Conservation (phyloP, 768 basidiomycete species). For the Psilocybe tampanensis region DNA sequence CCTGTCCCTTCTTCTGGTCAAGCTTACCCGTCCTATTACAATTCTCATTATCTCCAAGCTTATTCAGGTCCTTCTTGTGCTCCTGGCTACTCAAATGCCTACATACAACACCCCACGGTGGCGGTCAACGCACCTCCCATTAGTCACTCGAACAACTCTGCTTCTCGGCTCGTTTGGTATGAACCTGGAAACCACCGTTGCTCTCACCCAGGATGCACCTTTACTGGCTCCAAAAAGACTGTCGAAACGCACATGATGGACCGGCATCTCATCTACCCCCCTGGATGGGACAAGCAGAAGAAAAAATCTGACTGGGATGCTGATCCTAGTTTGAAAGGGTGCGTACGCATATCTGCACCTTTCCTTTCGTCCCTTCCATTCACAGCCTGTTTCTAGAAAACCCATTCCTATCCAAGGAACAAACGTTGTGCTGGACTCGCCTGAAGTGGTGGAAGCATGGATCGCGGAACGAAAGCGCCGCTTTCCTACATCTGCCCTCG, state of each 20-base stretch:
- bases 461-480: constrained; percentile 84
- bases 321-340: constrained; percentile 83
- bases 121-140: not conserved
- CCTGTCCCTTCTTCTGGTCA: constrained; percentile 3
- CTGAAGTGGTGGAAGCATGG: constrained; percentile 84
- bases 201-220: constrained; percentile 63
- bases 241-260: constrained; percentile 89
- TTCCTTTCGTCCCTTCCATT: not conserved
- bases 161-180: constrained; percentile 48
- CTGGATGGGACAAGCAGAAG: constrained; percentile 63
- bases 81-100: not conserved
- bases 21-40: constrained; percentile 33
- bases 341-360: constrained; percentile 12
- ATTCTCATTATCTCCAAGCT: constrained; percentile 59
- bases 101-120: not conserved
- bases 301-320: constrained; percentile 75
- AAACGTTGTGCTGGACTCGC: constrained; percentile 72
- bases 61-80: constrained; percentile 36
- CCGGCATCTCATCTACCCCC: constrained; percentile 82
- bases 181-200: constrained; percentile 64
- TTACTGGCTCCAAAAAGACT: constrained; percentile 67
- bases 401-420: constrained; percentile 80
- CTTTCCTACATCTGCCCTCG: constrained; percentile 72
- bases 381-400: constrained; percentile 47
- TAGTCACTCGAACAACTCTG: not conserved